Conservation (phyloP, 495 filamentous ascomycete species). For the Friedmanniomyces endolithicus region DNA sequence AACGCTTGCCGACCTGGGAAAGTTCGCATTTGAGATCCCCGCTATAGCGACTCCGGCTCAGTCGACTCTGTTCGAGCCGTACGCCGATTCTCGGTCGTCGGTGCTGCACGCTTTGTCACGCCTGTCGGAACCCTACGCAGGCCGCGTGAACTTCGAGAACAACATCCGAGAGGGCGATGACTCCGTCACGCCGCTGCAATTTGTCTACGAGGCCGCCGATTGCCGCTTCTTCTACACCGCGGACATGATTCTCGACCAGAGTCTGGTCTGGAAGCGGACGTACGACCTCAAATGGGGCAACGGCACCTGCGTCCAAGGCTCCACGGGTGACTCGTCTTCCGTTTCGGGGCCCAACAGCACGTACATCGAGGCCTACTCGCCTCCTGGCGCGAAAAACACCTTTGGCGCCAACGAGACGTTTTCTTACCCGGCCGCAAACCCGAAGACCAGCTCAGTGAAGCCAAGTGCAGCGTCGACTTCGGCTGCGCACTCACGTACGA, state of each 20-base stretch:
- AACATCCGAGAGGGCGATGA: conserved; percentile 23
- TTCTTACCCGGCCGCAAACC: not conserved
- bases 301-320: conserved; percentile 1
- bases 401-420: not conserved
- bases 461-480: too few relatives aligned
- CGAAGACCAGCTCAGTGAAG: not conserved
- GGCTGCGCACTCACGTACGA: too few relatives aligned
- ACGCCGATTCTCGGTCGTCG: not conserved
- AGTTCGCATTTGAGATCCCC: not conserved
- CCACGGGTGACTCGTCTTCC: conserved; percentile 2
- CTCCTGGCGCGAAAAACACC: not conserved
- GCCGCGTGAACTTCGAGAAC: conserved; percentile 23
- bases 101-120: not conserved
- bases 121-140: not conserved
- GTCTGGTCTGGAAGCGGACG: conserved; percentile 25
- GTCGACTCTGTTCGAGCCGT: not conserved
- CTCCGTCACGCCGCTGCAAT: conserved; percentile 24
- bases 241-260: conserved; percentile 23
- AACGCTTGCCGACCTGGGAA: not conserved
- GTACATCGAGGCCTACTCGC: not conserved
- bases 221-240: conserved; percentile 29
- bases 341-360: not conserved
- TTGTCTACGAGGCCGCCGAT: conserved; percentile 29
- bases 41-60: not conserved
- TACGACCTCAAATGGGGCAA: conserved; percentile 17